phyloP scores from a whole-genome alignment of 805 yeast species.

The Spencermartinsiella europaea region DNA sequence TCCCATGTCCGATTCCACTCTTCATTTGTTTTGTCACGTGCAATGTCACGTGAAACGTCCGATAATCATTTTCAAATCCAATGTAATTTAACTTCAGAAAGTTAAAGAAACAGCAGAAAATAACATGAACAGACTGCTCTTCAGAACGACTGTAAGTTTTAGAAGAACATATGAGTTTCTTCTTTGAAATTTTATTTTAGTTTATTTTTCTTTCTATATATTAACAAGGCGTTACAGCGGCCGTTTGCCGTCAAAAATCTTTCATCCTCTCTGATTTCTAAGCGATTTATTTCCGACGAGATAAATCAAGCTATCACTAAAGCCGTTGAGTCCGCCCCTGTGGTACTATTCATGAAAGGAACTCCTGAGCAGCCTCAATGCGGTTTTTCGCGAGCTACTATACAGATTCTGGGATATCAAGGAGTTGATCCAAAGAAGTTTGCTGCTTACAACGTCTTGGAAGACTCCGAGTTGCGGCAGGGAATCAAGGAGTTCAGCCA shows the following conservation, averaged over 20 bases:
- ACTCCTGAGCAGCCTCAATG: constrained; percentile 98
- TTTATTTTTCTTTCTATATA: no score
- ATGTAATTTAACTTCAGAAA: no score
- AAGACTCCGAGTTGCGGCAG: constrained; percentile 87
- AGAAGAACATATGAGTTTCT: no score
- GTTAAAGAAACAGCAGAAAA: no score
- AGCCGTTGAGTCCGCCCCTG: constrained; percentile 87
- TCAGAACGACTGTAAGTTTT: no score
- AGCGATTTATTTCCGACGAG: constrained; percentile 64
- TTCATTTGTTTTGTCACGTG: no score
- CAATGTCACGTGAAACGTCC: no score
- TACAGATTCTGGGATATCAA: constrained; percentile 87
- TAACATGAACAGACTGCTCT: no score
- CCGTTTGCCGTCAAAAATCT: background rate
- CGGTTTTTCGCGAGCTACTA: constrained; percentile 94
- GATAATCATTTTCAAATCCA: no score
- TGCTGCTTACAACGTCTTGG: constrained; percentile 95
- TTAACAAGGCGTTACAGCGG: no score
- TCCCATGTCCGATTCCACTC: no score
- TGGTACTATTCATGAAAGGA: constrained; percentile 96
- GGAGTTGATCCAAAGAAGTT: constrained; percentile 96
- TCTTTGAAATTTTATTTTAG: no score
- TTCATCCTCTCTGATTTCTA: background rate
- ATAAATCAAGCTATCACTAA: constrained; percentile 77
- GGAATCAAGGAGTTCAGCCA: constrained; percentile 93